These are phyloP conservation scores for Symbiodinium pilosum DNA, from an alignment of 73 alveolate species.

Conservation along the genomic window DNA sequence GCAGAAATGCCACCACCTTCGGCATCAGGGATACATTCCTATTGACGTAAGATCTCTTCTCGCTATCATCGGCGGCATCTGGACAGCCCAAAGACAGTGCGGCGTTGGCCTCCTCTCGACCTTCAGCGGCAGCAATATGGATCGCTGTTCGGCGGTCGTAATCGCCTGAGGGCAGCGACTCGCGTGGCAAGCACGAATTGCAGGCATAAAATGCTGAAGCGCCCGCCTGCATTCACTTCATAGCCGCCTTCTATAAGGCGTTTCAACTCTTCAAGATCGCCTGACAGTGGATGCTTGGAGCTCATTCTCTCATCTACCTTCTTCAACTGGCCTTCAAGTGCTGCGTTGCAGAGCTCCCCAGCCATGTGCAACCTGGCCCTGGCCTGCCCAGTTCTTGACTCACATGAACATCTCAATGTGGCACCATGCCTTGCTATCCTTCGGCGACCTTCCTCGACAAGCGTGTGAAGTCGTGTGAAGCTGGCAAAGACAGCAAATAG, in stretches of 20 bases:
- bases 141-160: conserved; percentile 92
- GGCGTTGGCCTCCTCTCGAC: conserved; percentile 15
- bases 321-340: conserved; percentile 37
- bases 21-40: too few species aligned
- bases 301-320: background rate
- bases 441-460: background rate
- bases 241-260: conserved; percentile 16
- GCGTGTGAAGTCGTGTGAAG: background rate
- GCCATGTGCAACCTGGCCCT: conserved; percentile 56
- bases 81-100: background rate
- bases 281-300: background rate
- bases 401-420: background rate
- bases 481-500: too few species aligned
- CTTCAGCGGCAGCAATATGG: conserved; percentile 83
- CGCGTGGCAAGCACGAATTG: too few species aligned
- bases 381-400: conserved; percentile 11
- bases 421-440: background rate
- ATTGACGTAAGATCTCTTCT: too few species aligned
- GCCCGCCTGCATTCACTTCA: conserved; percentile 36
- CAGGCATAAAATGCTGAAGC: too few species aligned
- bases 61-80: too few species aligned
- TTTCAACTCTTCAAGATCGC: conserved; percentile 19
- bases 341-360: conserved; percentile 65
- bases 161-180: conserved; percentile 2
- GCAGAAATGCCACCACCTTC: conserved; percentile 18